phyloP scores from a whole-genome alignment of 1,139 yeast genomes.

The Scheffersomyces lignicola region DNA sequence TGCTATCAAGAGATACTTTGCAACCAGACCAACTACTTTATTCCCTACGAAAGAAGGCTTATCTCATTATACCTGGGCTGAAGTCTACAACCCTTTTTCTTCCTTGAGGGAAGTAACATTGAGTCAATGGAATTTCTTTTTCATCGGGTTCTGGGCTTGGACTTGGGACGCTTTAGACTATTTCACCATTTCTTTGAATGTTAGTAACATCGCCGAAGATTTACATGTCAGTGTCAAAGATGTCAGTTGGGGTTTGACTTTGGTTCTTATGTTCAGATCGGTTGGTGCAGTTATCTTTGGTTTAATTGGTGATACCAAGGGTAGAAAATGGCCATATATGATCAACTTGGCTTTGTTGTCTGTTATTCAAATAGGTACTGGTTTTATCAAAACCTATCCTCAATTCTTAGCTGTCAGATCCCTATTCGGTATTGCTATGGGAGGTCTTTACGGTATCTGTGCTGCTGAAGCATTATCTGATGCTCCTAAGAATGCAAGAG shows the following conservation, averaged over 20 bases:
- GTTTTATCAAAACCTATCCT: slow-evolving; percentile 36
- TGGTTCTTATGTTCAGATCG: slow-evolving; percentile 46
- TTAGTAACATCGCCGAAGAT: slow-evolving; percentile 27
- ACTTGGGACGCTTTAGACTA: slow-evolving; percentile 48
- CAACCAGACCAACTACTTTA: slow-evolving; percentile 31
- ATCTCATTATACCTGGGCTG: slow-evolving; percentile 24
- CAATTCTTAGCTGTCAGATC: slow-evolving; percentile 44
- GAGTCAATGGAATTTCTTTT: slow-evolving; percentile 38
- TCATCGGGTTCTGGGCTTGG: slow-evolving; percentile 39
- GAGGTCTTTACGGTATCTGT: slow-evolving; percentile 41
- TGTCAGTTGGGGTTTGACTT: slow-evolving; percentile 45
- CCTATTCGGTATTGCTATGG: slow-evolving; percentile 45
- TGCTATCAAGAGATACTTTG: slow-evolving; percentile 26
- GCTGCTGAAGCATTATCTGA: slow-evolving; percentile 42
- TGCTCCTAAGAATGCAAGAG: slow-evolving; percentile 37
- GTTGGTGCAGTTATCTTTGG: slow-evolving; percentile 45
- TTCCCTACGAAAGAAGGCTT: slow-evolving; percentile 33
- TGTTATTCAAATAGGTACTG: slow-evolving; percentile 41
- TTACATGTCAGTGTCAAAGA: slow-evolving; percentile 27
- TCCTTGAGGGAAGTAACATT: slow-evolving; percentile 28
- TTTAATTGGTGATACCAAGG: slow-evolving; percentile 34
- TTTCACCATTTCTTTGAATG: slow-evolving; percentile 38
- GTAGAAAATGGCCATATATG: slow-evolving; percentile 42
- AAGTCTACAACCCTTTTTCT: slow-evolving; percentile 36
- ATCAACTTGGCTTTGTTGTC: slow-evolving; percentile 29